These are phyloP conservation scores for Heliamphora pulchella DNA, from an alignment of 179 eudicot genomes.

Conservation along the genomic window DNA sequence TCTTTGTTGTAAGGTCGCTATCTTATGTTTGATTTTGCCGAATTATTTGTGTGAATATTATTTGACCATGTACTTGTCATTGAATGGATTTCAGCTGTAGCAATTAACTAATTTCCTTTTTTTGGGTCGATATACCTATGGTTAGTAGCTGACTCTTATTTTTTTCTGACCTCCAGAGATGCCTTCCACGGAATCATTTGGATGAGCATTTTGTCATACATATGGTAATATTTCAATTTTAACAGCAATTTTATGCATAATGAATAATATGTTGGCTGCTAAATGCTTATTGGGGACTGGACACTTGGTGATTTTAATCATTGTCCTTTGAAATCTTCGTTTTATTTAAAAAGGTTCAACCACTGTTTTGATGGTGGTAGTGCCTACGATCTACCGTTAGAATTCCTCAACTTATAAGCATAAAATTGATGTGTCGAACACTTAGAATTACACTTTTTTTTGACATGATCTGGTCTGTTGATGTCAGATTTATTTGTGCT, in stretches of 20 bases:
- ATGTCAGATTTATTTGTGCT: too few relatives aligned
- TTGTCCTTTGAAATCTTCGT: neutral
- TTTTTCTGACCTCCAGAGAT: slow-evolving; percentile 57
- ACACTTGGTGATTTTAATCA: slow-evolving; percentile 7
- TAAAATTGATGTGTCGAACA: neutral
- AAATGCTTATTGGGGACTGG: slow-evolving; percentile 5
- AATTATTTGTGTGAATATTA: neutral
- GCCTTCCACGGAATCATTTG: slow-evolving; percentile 75
- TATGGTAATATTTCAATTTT: slow-evolving; percentile 48
- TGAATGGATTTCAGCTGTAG: slow-evolving; percentile 7
- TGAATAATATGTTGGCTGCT: slow-evolving; percentile 7
- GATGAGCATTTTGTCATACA: slow-evolving; percentile 88
- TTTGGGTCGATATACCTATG: neutral
- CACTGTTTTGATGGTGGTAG: neutral
- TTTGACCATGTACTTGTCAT: slow-evolving; percentile 9
- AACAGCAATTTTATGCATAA: neutral
- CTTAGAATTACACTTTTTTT: too few relatives aligned
- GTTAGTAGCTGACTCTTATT: slow-evolving; percentile 18
- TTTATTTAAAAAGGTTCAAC: neutral
- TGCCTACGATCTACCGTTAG: neutral
- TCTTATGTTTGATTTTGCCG: neutral
- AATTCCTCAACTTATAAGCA: neutral
- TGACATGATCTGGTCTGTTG: too few relatives aligned
- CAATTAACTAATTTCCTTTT: neutral
- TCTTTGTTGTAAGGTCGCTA: neutral